Conservation (phyloP, 495 filamentous ascomycete species). For the Corynascus novoguineensis region DNA sequence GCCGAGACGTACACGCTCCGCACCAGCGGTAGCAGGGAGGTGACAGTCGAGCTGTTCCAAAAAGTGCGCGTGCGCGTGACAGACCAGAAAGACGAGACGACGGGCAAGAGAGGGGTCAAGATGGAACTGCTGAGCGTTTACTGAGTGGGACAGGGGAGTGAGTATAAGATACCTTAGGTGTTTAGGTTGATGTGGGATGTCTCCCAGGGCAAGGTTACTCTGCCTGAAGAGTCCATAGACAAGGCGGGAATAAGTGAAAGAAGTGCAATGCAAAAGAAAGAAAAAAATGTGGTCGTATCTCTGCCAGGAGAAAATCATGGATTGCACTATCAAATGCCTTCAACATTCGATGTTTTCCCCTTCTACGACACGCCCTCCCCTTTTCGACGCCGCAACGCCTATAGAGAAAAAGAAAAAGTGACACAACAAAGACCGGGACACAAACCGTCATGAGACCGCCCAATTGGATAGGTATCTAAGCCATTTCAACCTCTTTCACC, state of each 20-base stretch:
- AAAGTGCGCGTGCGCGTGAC: constrained; percentile 82
- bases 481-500: constrained; percentile 31
- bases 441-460: too few species aligned
- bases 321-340: too few species aligned
- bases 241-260: too few species aligned
- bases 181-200: too few species aligned
- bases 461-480: constrained; percentile 5
- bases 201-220: too few species aligned
- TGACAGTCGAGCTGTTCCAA: constrained; percentile 75
- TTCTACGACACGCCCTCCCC: not conserved
- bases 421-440: too few species aligned
- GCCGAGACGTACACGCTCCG: constrained; percentile 72
- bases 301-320: too few species aligned
- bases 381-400: constrained; percentile 23
- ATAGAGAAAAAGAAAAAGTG: too few species aligned
- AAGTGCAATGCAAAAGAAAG: too few species aligned
- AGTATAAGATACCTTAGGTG: not conserved
- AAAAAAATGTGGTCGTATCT: too few species aligned
- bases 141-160: not conserved
- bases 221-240: too few species aligned
- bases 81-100: constrained; percentile 86
- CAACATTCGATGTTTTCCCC: too few species aligned
- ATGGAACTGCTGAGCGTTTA: constrained; percentile 53
- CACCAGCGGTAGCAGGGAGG: constrained; percentile 48
- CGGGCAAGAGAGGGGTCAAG: constrained; percentile 85